phyloP scores from a whole-genome alignment of 352 stramenopile species.

The Phytophthora parvispora region DNA sequence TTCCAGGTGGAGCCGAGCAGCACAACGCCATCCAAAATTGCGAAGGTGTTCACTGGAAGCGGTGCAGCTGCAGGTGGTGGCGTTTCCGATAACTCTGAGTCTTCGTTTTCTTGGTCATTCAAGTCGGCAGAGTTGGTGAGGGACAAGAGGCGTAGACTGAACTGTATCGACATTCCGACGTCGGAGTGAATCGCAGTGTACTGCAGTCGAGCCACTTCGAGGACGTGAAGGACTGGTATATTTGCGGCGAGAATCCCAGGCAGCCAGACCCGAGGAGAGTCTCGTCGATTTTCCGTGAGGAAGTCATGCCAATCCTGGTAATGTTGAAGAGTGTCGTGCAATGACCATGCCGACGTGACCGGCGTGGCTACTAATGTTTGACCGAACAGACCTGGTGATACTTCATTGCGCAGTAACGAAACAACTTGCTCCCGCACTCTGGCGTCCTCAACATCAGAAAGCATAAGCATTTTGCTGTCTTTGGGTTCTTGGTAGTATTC shows the following conservation, averaged over 20 bases:
- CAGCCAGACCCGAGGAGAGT: conserved; percentile 17
- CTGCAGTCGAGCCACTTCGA: conserved; percentile 8
- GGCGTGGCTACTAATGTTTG: neutral
- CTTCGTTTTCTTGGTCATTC: neutral
- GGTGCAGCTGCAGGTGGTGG: neutral
- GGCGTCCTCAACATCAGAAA: conserved; percentile 22
- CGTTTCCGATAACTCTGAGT: no score
- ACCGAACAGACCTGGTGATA: conserved; percentile 7
- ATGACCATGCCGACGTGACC: conserved; percentile 11
- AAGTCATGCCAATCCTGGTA: conserved; percentile 29
- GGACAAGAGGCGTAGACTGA: conserved; percentile 8
- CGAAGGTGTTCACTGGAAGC: conserved; percentile 14
- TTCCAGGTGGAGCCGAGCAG: conserved; percentile 46
- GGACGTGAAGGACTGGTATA: conserved; percentile 9
- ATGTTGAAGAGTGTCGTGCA: conserved; percentile 38
- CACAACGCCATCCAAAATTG: conserved; percentile 42
- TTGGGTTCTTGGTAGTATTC: conserved; percentile 8
- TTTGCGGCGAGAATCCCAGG: conserved; percentile 16
- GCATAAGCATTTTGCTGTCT: neutral
- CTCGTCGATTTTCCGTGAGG: neutral
- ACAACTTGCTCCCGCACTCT: conserved; percentile 9
- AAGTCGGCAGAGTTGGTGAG: neutral
- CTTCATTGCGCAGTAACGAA: conserved; percentile 31
- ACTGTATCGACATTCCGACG: neutral
- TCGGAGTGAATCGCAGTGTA: neutral